Conservation (phyloP, 225 moss, liverwort and hornwort species). For the Bryoerythrophyllum caledonicum region DNA sequence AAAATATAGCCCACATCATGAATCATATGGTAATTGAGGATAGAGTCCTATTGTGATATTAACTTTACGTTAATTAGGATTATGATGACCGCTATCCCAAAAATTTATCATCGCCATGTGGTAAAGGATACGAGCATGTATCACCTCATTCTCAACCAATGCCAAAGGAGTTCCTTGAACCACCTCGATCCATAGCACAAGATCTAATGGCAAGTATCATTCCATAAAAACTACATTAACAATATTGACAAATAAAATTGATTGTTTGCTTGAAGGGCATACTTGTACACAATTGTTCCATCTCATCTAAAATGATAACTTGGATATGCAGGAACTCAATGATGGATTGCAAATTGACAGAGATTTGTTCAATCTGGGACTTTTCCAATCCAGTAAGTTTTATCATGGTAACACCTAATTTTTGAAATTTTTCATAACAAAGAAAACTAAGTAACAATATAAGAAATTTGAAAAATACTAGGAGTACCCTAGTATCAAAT, state of each 20-base stretch:
- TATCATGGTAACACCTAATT: neutral
- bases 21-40: neutral
- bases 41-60: neutral
- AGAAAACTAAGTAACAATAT: too few relatives aligned
- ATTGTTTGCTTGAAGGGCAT: neutral
- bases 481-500: too few relatives aligned
- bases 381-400: slow-evolving; percentile 58
- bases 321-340: slow-evolving; percentile 44
- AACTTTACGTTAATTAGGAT: slow-evolving; percentile 33
- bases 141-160: slow-evolving; percentile 59
- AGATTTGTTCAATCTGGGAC: slow-evolving; percentile 67
- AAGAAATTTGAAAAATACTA: too few relatives aligned
- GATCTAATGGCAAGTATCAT: slow-evolving; percentile 77
- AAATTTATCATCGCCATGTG: slow-evolving; percentile 32
- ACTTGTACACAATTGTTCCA: neutral
- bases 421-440: too few relatives aligned
- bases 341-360: slow-evolving; percentile 56
- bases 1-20: neutral
- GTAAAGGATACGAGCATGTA: slow-evolving; percentile 51
- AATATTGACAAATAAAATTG: neutral
- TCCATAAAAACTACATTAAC: neutral
- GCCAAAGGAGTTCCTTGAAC: slow-evolving; percentile 58
- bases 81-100: slow-evolving; percentile 57
- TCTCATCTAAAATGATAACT: slow-evolving; percentile 11
- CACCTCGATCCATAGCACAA: slow-evolving; percentile 57